Percentiles rank a stretch among this genome's conserved stretches.
Evolutionary conservation across 768 basidiomycete genomes (phyloP).

Genomic region (Psilocybe sp.): DNA sequence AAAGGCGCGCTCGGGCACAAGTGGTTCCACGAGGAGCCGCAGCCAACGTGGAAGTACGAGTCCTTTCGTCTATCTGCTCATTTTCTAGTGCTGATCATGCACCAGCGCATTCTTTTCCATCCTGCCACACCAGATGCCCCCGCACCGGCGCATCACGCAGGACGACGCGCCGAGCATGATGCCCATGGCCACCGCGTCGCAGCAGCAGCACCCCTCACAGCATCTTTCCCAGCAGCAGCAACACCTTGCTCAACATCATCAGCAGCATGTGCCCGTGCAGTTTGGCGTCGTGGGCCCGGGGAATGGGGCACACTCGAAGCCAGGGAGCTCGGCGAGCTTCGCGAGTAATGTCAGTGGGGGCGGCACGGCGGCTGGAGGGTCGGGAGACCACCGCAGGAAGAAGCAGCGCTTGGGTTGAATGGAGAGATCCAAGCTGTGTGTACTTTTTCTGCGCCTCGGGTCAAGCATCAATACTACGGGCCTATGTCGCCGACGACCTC

Average conservation of each 20-base stretch:
- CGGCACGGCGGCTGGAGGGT: constrained; percentile 16
- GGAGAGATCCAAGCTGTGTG: no score
- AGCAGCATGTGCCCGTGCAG: neutral
- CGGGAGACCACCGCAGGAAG: no score
- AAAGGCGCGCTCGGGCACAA: constrained; percentile 76
- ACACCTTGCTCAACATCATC: no score
- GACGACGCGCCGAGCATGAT: constrained; percentile 92
- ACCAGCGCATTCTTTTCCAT: constrained; percentile 73
- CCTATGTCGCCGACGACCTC: no score
- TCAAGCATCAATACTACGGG: no score
- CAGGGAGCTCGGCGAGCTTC: constrained; percentile 63
- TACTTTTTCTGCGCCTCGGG: no score
- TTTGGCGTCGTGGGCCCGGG: constrained; percentile 41
- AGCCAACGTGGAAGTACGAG: constrained; percentile 80
- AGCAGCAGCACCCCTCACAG: constrained; percentile 33
- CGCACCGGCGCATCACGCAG: constrained; percentile 84
- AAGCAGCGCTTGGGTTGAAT: no score
- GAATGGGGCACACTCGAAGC: constrained; percentile 53
- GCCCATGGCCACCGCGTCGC: constrained; percentile 39
- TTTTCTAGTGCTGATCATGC: neutral
- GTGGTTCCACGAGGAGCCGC: constrained; percentile 93
- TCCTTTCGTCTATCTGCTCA: neutral
- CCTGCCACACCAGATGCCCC: constrained; percentile 68
- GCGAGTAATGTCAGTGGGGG: constrained; percentile 55
- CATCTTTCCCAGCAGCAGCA: constrained; percentile 19